These are phyloP conservation scores for Fusarium secorum DNA, from an alignment of 2,329 filamentous ascomycete species.

Conservation along the genomic window DNA sequence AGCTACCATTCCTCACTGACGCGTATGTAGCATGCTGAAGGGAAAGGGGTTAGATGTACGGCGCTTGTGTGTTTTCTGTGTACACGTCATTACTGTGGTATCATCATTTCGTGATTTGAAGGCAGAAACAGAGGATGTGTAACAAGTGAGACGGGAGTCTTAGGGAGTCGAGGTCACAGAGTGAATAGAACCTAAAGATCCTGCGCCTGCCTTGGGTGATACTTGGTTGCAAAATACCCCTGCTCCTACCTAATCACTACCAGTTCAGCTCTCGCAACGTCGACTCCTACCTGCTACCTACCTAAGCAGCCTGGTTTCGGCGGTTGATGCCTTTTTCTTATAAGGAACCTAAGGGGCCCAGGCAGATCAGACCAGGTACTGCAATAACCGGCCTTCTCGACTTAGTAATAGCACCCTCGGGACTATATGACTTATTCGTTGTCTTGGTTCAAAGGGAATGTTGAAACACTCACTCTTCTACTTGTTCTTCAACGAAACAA, in stretches of 20 bases:
- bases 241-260: conserved; percentile 2
- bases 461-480: background rate
- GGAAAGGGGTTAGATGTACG: conserved; percentile 24
- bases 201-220: background rate
- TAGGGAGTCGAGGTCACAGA: background rate
- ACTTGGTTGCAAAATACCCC: background rate
- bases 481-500: background rate
- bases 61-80: background rate
- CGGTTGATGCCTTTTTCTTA: background rate
- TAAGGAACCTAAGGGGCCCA: background rate
- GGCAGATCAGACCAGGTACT: background rate
- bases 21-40: background rate
- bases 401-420: background rate
- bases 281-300: background rate
- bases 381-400: background rate
- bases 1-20: conserved; percentile 21
- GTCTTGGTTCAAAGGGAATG: background rate
- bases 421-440: background rate
- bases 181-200: background rate
- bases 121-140: background rate
- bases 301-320: background rate
- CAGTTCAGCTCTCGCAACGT: conserved; percentile 8
- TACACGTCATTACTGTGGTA: background rate
- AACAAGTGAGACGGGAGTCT: background rate
- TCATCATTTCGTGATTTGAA: background rate